Evolutionary conservation across 2,329 filamentous ascomycete species (phyloP).

Genomic region (Stachybotrys elegans): DNA sequence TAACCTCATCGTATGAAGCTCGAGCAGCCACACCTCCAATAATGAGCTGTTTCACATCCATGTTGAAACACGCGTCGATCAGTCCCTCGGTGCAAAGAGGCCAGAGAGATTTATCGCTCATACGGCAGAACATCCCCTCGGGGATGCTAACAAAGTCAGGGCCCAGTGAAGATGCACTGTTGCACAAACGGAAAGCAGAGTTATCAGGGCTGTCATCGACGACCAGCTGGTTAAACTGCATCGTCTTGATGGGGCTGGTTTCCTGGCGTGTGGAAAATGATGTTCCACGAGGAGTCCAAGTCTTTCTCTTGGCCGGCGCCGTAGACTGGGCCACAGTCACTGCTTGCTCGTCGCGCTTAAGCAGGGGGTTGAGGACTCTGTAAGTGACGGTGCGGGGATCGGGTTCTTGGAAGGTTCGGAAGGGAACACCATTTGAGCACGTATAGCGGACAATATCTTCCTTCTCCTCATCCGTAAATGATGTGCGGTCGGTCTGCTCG

Average conservation of each 20-base stretch:
- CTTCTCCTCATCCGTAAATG: conserved; percentile 7
- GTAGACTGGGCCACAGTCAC: too few species aligned
- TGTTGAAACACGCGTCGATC: conserved; percentile 7
- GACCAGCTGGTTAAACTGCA: too few species aligned
- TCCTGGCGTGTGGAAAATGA: too few species aligned
- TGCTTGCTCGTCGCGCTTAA: too few species aligned
- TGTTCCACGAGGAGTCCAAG: too few species aligned
- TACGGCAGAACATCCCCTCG: conserved; percentile 10
- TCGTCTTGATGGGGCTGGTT: too few species aligned
- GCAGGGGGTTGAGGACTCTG: conserved; percentile 6
- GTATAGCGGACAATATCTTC: conserved; percentile 10
- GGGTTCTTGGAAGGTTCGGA: conserved; percentile 6
- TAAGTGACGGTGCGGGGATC: conserved; percentile 8
- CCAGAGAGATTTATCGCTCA: conserved; percentile 11
- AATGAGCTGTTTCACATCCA: conserved; percentile 4
- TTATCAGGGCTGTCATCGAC: too few species aligned
- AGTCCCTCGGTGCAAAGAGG: conserved; percentile 4
- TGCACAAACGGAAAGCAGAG: too few species aligned
- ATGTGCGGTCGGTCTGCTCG: not conserved
- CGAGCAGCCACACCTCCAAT: conserved; percentile 1
- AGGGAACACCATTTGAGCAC: conserved; percentile 9
- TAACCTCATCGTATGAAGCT: not conserved
- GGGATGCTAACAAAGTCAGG: conserved; percentile 7
- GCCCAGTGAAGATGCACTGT: conserved; percentile 6
- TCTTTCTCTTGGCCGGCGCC: too few species aligned